Evolutionary conservation across 257 asterid species (phyloP), one percentile per base, ranked within the genome.

Genomic region (Rehmannia glutinosa): DNA sequence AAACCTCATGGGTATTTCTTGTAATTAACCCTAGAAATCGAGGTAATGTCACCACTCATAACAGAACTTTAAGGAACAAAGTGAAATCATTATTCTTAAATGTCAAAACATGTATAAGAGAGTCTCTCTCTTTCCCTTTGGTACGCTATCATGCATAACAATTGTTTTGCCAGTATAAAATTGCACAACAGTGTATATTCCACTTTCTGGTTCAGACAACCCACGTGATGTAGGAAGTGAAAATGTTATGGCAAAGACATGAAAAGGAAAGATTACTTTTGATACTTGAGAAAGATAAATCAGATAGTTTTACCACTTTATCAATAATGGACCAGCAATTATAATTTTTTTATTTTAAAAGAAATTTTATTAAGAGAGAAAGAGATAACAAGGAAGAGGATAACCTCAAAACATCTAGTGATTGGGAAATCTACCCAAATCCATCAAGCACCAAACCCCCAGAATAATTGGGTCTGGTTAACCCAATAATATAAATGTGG

Each of bases 401-500:
- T 1, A 10, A 12, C 7, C 17, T n/a, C 33, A 12, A 65, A 30
- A 21, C 38, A 46, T 49, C 50, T 4, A 24, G 35, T 59, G 28
- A 39, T 58, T 15, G 36, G 46, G 50, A 65, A 19, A 28, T 32
- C 51, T 25, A 57, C 51, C 49, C 53, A 73, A 21, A 66, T 15
- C 50, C 66, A 53, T 50, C 65, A 73, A 61, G 35, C 63, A 16
- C n/a, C 30, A 51, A 27, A 32, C 57, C 57, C 65, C 17, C 27
- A 60, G 21, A 30, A 53, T 42, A 16, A 50, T 20, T 20, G 33
- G 32, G 51, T 12, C 12, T 49, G 35, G 43, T 32, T 56, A 45
- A 17, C 45, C 71, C 45, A 47, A 25, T 13, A 65, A 47, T 53
- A 65, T 49, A 35, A 16, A 21, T 46, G 36, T 50, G 52, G 41